Evolutionary conservation across 371 early-diverging fungal species (phyloP), one percentile per base, ranked within the genome.

Genomic region (Circinella umbellata): DNA sequence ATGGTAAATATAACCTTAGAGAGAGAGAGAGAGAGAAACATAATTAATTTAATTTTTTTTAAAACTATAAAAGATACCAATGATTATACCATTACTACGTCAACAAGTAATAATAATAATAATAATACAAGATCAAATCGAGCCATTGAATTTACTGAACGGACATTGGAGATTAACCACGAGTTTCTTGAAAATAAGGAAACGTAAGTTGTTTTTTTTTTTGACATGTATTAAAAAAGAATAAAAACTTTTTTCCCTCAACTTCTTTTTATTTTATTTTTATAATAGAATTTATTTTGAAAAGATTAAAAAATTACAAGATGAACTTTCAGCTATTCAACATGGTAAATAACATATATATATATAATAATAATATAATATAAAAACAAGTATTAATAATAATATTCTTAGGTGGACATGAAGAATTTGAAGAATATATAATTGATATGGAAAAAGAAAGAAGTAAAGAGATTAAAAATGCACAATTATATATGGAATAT

Each of bases 111-210:
- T 15, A 51, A 8, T 5, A 51, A n/a, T n/a, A 51, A 51, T n/a
- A 51, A 51, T n/a, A 51, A 51, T 51, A 51, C 39, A 67, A 18
- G 67, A 49, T 20, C 59, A n/a, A 48, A 48, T 10, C 59, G 60
- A 55, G 55, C 34, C 13, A 42, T 18, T 4, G 65, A 64, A 57
- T 69, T 51, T 34, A 64, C 36, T 27, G 70, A 69, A 51, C 70
- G 65, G 36, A 57, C 55, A 38, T 37, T 53, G 51, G 63, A 48
- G 59, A 69, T 69, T 27, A 49, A 69, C 55, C 70, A 64, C 18
- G 70, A 69, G 47, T 69, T 69, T 47, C 48, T 59, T 15, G 70
- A 69, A 39, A 69, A 69, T 49, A 69, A 51, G 61, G 70, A 69
- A 60, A 64, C 65, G 70, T 64, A 69, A 63, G 70, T n/a, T 38